Conservation (phyloP, 495 filamentous ascomycete species). For the Aspergillus nidulans region DNA sequence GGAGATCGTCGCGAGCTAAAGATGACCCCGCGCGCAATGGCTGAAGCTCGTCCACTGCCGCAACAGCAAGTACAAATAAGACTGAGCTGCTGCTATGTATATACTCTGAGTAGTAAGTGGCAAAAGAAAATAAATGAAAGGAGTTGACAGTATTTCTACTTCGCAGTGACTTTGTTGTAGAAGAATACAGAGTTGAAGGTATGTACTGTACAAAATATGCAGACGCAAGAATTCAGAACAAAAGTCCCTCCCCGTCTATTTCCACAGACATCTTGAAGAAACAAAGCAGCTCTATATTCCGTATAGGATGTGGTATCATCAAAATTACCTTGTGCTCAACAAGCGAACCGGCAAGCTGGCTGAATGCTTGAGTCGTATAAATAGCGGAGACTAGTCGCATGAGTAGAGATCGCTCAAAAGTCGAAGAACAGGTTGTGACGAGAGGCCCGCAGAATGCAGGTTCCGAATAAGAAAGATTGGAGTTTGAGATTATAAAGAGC, state of each 20-base stretch:
- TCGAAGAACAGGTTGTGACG: neutral
- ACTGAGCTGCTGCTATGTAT: constrained; percentile 1
- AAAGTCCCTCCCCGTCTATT: constrained; percentile 7
- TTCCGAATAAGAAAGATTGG: neutral
- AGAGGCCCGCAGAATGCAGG: constrained; percentile 3
- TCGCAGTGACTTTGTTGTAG: neutral
- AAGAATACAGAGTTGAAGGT: neutral
- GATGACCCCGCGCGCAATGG: neutral
- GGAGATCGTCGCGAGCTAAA: constrained; percentile 9
- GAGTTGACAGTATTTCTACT: neutral
- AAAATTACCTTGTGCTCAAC: constrained; percentile 10
- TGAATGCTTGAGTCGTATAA: constrained; percentile 18
- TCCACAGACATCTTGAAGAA: neutral
- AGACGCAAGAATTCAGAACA: constrained; percentile 11
- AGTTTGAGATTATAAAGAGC: neutral
- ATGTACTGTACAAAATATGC: constrained; percentile 9
- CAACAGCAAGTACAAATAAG: constrained; percentile 3
- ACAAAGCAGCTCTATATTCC: constrained; percentile 27
- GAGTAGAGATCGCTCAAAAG: constrained; percentile 13
- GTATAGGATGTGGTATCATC: constrained; percentile 29
- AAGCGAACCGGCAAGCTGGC: constrained; percentile 11
- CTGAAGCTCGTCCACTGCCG: neutral
- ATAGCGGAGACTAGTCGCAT: constrained; percentile 26
- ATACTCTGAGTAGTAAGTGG: neutral
- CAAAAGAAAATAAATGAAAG: neutral